phyloP scores from a whole-genome alignment of 495 filamentous ascomycete species.

The Talaromyces trachyspermus region DNA sequence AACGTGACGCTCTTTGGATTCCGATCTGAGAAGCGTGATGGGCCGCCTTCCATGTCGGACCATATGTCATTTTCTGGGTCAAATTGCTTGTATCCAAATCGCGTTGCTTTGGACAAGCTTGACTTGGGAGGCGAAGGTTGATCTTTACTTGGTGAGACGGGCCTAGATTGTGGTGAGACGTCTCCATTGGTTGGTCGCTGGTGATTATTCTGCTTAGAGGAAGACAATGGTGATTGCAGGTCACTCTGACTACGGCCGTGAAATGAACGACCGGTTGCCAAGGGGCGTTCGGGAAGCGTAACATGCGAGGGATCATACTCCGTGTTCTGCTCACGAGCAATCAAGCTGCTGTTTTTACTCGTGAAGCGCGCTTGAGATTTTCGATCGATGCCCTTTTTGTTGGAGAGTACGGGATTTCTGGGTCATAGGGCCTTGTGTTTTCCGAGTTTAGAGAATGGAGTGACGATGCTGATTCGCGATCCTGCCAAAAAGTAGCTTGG shows the following conservation, averaged over 20 bases:
- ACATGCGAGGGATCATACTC: slow-evolving; percentile 82
- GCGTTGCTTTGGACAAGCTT: slow-evolving; percentile 61
- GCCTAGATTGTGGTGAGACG: slow-evolving; percentile 16
- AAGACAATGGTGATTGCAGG: slow-evolving; percentile 17
- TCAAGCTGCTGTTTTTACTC: slow-evolving; percentile 97
- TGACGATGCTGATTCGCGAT: slow-evolving; percentile 54
- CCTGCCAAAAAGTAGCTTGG: slow-evolving; percentile 79
- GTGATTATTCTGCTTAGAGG: slow-evolving; percentile 21
- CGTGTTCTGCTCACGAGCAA: slow-evolving; percentile 78
- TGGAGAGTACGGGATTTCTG: slow-evolving; percentile 56
- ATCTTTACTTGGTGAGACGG: slow-evolving; percentile 62
- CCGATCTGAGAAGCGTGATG: slow-evolving; percentile 56
- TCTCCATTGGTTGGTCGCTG: slow-evolving; percentile 35
- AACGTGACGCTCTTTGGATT: slow-evolving; percentile 96
- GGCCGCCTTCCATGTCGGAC: slow-evolving; percentile 54
- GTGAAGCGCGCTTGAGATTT: slow-evolving; percentile 82
- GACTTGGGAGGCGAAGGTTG: slow-evolving; percentile 78
- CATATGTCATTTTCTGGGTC: slow-evolving; percentile 65
- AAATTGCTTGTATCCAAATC: slow-evolving; percentile 59
- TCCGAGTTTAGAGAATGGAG: slow-evolving; percentile 55
- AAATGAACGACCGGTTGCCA: slow-evolving; percentile 53
- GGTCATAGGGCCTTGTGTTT: slow-evolving; percentile 55
- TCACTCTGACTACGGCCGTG: slow-evolving; percentile 57
- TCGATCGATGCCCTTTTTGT: slow-evolving; percentile 82
- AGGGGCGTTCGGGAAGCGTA: slow-evolving; percentile 67